Conservation (phyloP, 441 rosid species). For the Omphalea diandra region DNA sequence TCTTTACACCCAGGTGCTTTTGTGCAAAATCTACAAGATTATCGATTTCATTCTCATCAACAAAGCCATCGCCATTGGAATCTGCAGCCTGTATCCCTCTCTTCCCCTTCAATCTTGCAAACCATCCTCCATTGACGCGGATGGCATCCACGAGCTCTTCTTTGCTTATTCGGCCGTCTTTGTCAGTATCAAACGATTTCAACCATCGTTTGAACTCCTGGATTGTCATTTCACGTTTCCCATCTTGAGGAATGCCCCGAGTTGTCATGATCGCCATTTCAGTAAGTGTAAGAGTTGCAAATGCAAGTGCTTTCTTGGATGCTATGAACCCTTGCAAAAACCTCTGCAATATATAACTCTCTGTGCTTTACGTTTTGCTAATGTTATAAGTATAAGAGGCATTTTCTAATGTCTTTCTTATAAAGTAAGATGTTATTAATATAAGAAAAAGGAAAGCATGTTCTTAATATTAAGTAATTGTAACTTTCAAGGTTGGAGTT, state of each 20-base stretch:
- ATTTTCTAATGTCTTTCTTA: too few species aligned
- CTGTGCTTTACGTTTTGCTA: too few species aligned
- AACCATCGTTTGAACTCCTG: slow-evolving; percentile 37
- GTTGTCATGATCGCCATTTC: slow-evolving; percentile 23
- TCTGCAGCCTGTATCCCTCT: slow-evolving; percentile 30
- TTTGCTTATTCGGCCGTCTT: slow-evolving; percentile 34
- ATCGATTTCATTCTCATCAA: slow-evolving; percentile 36
- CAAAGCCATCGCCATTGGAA: slow-evolving; percentile 32
- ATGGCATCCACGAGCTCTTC: slow-evolving; percentile 37
- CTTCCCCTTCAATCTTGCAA: slow-evolving; percentile 31
- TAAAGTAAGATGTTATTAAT: too few species aligned
- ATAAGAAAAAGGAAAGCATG: too few species aligned
- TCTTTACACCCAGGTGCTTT: slow-evolving; percentile 29
- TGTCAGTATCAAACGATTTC: slow-evolving; percentile 27
- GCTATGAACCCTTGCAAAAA: too few species aligned
- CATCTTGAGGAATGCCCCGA: slow-evolving; percentile 7
- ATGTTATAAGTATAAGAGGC: too few species aligned
- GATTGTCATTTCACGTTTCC: slow-evolving; percentile 27
- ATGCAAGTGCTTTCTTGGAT: background rate
- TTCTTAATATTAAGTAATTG: too few species aligned
- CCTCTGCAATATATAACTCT: too few species aligned
- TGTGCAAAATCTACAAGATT: slow-evolving; percentile 36
- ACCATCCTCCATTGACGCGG: slow-evolving; percentile 32
- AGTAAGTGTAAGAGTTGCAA: background rate
- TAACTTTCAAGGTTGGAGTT: too few species aligned